A percentile compares a stretch with the other conserved stretches of the same genome.
Evolutionary conservation across 176 grass and related monocot species (phyloP).

Genomic region (Melocanna baccifera): DNA sequence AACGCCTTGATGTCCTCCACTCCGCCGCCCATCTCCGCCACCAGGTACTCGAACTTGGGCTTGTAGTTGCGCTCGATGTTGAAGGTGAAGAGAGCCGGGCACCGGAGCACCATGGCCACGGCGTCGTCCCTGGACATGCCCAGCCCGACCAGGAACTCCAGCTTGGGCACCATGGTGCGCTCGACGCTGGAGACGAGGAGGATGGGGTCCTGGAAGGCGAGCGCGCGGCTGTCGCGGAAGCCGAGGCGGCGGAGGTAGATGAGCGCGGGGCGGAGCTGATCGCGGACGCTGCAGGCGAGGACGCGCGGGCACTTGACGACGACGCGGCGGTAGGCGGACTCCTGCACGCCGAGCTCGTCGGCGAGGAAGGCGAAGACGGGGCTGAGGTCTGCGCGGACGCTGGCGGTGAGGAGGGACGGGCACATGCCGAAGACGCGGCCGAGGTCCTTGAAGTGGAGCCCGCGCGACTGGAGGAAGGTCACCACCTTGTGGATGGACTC

Average conservation of each 20-base stretch:
- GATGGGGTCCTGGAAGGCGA: slow-evolving; percentile 58
- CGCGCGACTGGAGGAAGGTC: slow-evolving; percentile 56
- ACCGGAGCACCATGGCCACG: slow-evolving; percentile 46
- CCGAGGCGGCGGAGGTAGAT: slow-evolving; percentile 71
- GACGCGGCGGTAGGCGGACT: slow-evolving; percentile 37
- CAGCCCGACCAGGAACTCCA: slow-evolving; percentile 44
- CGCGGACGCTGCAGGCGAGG: slow-evolving; percentile 56
- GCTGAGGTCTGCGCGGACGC: slow-evolving; percentile 45
- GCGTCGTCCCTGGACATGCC: slow-evolving; percentile 49
- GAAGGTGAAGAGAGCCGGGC: slow-evolving; percentile 59
- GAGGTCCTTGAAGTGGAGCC: slow-evolving; percentile 70
- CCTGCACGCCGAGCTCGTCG: slow-evolving; percentile 49
- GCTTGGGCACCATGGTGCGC: slow-evolving; percentile 60
- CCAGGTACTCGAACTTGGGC: slow-evolving; percentile 71
- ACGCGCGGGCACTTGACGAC: slow-evolving; percentile 62
- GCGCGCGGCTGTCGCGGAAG: slow-evolving; percentile 29
- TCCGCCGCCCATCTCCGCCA: slow-evolving; percentile 44
- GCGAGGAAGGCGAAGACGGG: slow-evolving; percentile 70
- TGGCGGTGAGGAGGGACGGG: slow-evolving; percentile 50
- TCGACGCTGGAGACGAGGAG: slow-evolving; percentile 73
- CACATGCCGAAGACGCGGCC: slow-evolving; percentile 54
- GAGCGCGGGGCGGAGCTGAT: slow-evolving; percentile 64
- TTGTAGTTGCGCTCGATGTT: slow-evolving; percentile 64
- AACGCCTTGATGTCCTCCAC: slow-evolving; percentile 80
- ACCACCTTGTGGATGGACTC: slow-evolving; percentile 57